Evolutionary conservation across 2,329 filamentous ascomycete genomes (phyloP).

Genomic region (Phyllosticta citribraziliensis): DNA sequence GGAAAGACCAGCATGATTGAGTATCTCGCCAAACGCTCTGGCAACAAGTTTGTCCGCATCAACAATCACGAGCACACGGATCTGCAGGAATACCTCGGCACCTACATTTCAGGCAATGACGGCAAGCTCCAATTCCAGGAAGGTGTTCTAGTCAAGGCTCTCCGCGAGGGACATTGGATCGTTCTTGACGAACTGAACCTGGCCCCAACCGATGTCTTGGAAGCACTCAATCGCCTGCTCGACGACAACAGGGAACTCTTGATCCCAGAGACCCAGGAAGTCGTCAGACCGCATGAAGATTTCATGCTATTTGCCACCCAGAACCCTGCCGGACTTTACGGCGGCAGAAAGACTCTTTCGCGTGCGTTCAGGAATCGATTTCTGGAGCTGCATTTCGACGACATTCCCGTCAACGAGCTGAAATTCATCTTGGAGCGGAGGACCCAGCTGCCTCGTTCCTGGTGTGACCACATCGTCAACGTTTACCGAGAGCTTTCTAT

Average conservation of each 20-base stretch:
- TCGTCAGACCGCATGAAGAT: slow-evolving; percentile 82
- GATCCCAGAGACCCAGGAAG: slow-evolving; percentile 91
- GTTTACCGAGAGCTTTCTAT: slow-evolving; percentile 91
- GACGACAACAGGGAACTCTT: slow-evolving; percentile 95
- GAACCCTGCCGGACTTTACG: slow-evolving; percentile 91
- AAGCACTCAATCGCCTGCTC: slow-evolving; percentile 87
- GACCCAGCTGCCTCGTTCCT: slow-evolving; percentile 80
- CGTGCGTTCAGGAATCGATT: slow-evolving; percentile 95
- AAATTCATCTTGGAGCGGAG: slow-evolving; percentile 84
- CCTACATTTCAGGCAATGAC: slow-evolving; percentile 77
- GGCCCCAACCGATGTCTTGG: slow-evolving; percentile 91
- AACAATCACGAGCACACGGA: slow-evolving; percentile 99
- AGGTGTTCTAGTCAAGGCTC: slow-evolving; percentile 81
- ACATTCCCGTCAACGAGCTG: slow-evolving; percentile 91
- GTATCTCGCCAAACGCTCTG: slow-evolving; percentile 90
- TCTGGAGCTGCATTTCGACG: slow-evolving; percentile 92
- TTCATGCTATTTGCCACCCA: slow-evolving; percentile 99
- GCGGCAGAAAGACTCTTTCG: slow-evolving; percentile 85
- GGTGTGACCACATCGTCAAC: slow-evolving; percentile 81
- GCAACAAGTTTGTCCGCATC: slow-evolving; percentile 95
- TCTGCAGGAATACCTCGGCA: slow-evolving; percentile 92
- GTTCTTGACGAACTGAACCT: slow-evolving; percentile 96
- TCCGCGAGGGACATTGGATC: slow-evolving; percentile 93
- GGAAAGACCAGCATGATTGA: slow-evolving; percentile 99
- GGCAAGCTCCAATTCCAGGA: slow-evolving; percentile 88